Evolutionary conservation across 495 filamentous ascomycete species (phyloP), one percentile per base, ranked within the genome.

Genomic region (Hyaloscypha variabilis): DNA sequence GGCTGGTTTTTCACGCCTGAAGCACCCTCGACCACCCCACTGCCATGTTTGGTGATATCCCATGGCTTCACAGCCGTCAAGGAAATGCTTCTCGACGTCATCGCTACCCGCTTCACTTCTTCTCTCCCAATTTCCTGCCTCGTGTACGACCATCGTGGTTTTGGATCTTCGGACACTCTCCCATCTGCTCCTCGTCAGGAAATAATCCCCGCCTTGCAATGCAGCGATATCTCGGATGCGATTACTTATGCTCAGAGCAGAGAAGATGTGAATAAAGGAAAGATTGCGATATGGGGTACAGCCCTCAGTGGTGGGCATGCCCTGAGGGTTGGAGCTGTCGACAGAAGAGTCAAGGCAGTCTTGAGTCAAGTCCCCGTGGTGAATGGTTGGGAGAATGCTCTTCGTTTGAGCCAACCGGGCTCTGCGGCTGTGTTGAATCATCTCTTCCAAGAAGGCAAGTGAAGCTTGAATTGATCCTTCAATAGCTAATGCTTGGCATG

Each of bases 61-160:
- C 67, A 76, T 63, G 73, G 74, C 60, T 75, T 72, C 61, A 31
- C 58, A 36, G 69, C 69, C 5, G 4, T 74, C 42, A 76, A 76
- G 62, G 71, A 75, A 49, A 71, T 72, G 63, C 62, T 64, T 51
- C 66, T 75, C 31, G 65, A 73, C 34, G 30, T 23, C 17, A 72
- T 76, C 63, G 72, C 73, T 2, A 67, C 64, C 30, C 57, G 70
- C 34, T 77, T 78, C 67, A 66, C 68, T 17, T 8, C 69, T 25
- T 72, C 73, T 24, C 65, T 70, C 4, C 71, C 42, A 52, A 52
- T 39, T 23, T 60, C 58, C 58, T 60, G 58, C 17, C 65, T 79
- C 2, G 63, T 77, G 5, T 79, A 77, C 57, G 75, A 79, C 55
- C 73, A 78, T 53, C 72, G 76, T 30, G 66, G 69, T 64, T 77